phyloP scores from a whole-genome alignment of 495 filamentous ascomycete genomes.

The Podospora pseudoanserina region DNA sequence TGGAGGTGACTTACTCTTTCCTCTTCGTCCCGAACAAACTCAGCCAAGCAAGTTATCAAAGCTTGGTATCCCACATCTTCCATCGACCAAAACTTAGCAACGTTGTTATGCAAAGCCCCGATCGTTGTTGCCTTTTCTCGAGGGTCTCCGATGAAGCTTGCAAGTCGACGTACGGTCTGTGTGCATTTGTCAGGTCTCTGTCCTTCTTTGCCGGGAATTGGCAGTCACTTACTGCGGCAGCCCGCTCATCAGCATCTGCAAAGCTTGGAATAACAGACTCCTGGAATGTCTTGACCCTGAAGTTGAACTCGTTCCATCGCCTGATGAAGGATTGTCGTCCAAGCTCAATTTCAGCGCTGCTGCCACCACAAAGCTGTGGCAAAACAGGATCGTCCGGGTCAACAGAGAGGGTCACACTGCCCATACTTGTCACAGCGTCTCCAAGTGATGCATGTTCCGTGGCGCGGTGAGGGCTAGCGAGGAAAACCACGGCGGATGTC shows the following conservation, averaged over 20 bases:
- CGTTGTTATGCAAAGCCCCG: slow-evolving; percentile 28
- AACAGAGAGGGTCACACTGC: slow-evolving; percentile 23
- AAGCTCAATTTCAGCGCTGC: slow-evolving; percentile 23
- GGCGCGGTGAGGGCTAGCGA: slow-evolving; percentile 35
- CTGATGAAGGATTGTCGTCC: slow-evolving; percentile 30
- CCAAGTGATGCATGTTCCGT: slow-evolving; percentile 27
- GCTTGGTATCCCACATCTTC: slow-evolving; percentile 31
- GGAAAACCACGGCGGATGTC: slow-evolving; percentile 32
- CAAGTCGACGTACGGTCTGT: slow-evolving; percentile 26
- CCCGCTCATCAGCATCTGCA: slow-evolving; percentile 19
- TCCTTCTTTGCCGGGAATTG: neutral
- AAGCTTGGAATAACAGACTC: slow-evolving; percentile 27
- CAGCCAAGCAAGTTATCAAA: slow-evolving; percentile 18
- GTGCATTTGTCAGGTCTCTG: slow-evolving; percentile 1
- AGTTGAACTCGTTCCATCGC: slow-evolving; percentile 36
- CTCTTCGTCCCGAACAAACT: slow-evolving; percentile 24
- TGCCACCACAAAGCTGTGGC: slow-evolving; percentile 31
- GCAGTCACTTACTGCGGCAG: slow-evolving; percentile 22
- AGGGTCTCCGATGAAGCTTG: slow-evolving; percentile 34
- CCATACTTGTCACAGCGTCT: slow-evolving; percentile 37
- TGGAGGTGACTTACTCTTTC: slow-evolving; percentile 18
- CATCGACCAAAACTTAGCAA: slow-evolving; percentile 32
- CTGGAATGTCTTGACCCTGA: slow-evolving; percentile 39
- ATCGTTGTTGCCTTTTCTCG: slow-evolving; percentile 34
- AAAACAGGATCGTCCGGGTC: slow-evolving; percentile 28